phyloP scores from a whole-genome alignment of 139 green algal genomes.

The Coccomyxa sp. region DNA sequence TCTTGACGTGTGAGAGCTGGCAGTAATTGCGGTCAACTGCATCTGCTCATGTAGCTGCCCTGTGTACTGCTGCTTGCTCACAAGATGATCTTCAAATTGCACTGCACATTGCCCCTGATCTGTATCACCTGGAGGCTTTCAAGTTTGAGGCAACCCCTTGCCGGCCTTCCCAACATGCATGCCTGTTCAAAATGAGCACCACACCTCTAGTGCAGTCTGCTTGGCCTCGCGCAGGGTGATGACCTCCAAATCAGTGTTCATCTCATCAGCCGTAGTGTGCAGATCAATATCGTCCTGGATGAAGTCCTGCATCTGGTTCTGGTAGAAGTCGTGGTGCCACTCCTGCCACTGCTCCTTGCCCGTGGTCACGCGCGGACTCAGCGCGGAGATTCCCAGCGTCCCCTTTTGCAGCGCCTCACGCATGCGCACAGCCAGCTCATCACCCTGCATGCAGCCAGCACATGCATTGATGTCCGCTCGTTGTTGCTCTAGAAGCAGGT shows the following conservation, averaged over 20 bases:
- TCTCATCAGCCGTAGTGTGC: neutral
- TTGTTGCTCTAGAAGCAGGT: too few species aligned
- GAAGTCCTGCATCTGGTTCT: neutral
- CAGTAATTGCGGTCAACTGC: too few species aligned
- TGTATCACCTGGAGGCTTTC: too few species aligned
- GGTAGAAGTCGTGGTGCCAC: constrained; percentile 2
- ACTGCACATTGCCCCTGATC: too few species aligned
- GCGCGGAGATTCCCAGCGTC: neutral
- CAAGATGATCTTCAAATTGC: too few species aligned
- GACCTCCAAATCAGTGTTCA: neutral
- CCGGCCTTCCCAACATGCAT: too few species aligned
- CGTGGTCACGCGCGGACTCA: neutral
- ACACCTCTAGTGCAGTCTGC: neutral
- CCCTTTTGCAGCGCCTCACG: neutral
- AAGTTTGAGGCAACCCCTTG: too few species aligned
- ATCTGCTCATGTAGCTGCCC: too few species aligned
- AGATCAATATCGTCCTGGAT: neutral
- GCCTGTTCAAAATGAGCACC: neutral
- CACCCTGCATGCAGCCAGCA: neutral
- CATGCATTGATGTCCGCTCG: too few species aligned
- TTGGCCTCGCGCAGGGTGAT: neutral
- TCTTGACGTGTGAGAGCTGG: too few species aligned
- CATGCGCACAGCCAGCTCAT: constrained; percentile 4
- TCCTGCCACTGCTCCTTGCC: constrained; percentile 8
- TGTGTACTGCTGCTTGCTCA: too few species aligned